Evolutionary conservation across 768 basidiomycete genomes (phyloP), one percentile per base, ranked within the genome.

Genomic region (Macrolepiota dolichaula): DNA sequence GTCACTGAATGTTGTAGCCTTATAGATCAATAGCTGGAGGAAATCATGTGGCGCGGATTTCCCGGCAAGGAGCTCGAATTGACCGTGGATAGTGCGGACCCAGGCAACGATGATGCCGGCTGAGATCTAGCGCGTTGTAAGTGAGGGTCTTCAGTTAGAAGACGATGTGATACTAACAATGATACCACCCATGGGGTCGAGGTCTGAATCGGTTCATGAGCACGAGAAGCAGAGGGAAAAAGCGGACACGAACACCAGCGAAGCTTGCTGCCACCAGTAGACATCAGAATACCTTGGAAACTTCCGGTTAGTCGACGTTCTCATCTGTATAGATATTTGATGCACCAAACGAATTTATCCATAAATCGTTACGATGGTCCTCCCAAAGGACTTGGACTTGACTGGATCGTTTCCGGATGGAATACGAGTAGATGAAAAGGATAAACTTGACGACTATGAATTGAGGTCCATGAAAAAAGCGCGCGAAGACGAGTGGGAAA

Each of bases 331-430:
- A 29, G 63, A 42, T n/a, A 29, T 57, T 79, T n/a, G 29, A 58
- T 79, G 36, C 63, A 88, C 89, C 88, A 63, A 91, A 89, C 25
- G 82, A 77, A 68, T 94, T 94, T 70, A 94, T 86, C 70, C 85
- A 91, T n/a, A 94, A 70, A 68, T 96, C 96, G 68, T 95, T 98
- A 65, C 96, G 81, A 65, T 98, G 96, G 70, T 98, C 96, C 72
- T 97, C 92, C 94, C 94, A 98, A 29, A 97, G 82, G n/a, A 97
- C 85, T 50, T 85, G 84, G 2, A 99, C 96, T 74, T 99, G 97
- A 67, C 92, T 95, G 5, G 91, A 94, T 64, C 84, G 85, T 35
- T 81, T 82, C 29, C 92, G 86, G 49, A 96, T 80, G 2, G 91
- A 81, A 67, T 77, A 85, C 72, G 95, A 95, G 74, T 94, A 97